Base-by-base conservation (phyloP, 257 asterid genomes). In the Lycium ferocissimum region DNA sequence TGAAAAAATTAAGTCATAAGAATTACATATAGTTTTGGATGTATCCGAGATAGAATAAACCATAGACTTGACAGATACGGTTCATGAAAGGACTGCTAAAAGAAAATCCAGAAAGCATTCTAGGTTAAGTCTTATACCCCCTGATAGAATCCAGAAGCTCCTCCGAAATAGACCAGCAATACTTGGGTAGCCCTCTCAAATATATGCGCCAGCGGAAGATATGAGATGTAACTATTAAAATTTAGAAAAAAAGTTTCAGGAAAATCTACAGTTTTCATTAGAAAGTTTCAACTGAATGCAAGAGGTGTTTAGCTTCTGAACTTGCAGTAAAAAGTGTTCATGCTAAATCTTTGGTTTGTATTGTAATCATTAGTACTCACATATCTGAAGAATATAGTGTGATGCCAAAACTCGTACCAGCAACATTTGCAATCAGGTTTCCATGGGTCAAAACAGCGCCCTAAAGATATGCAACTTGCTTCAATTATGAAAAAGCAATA, bases 191-290 rank as follows among this genome's bases (percentile, higher is more conserved):
- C 94, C 83, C 99, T 95, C 87, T 96, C 99, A 66, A 91, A 94
- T 85, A 96, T 96, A 92, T 96, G 99, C 12, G 99, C 98, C 97
- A 96, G 91, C 12, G 98, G 99, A 81, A 96, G 98, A 85, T 96
- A 96, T 15, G 99, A 96, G 86, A 94, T 93, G 88, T 96, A 93
- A 88, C 98, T 96, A 93, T 70, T 67, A 20, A 87, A 84, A 83
- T 78, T 69, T 7, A 38, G 51, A 69, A 7, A 69, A 26, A 38
- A 69, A 17, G 53, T 38, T 69, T 69, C 51, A 69, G 78, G 38
- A 69, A 38, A 69, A 37, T 67, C 53, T 37, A 69, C 51, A 38
- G 26, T 69, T 37, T 15, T 7, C 69, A 59, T 87, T 83, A 86
- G 86, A 12, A 67, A 67, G 51, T 37, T 37, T 67, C 76, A 67